Evolutionary conservation across 345 rosid genomes (phyloP), one percentile per base, ranked within the genome.

Genomic region (Microthlaspi erraticum): DNA sequence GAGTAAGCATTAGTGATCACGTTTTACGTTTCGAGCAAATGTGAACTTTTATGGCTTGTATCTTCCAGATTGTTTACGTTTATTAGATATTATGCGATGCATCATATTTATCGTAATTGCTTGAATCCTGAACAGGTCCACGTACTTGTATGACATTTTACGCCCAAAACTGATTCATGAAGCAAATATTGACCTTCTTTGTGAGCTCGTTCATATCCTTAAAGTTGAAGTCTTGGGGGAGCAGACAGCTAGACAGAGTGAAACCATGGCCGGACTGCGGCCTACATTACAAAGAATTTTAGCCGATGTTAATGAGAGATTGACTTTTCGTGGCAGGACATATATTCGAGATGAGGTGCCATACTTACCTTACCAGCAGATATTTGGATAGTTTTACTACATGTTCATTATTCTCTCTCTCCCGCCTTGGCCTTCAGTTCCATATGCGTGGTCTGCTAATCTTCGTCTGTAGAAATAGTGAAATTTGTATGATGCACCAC

Each of bases 271-370:
- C 33, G 97, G 99, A 58, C 68, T 94, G 69, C 87, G 83, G 51
- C 97, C 99, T 60, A 94, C 96, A 39, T 58, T 94, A 52, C 86
- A 89, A 80, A 88, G 99, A 86, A 91, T 94, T 61, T 80, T 94
- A 70, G 99, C 88, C 10, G 96, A 94, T 72, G 84, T 94, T 69
- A 90, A 88, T 2, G 99, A 88, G 76, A 87, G 99, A 61, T 77
- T 94, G 78, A 91, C 99, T 53, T 94, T 94, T 79, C 95, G 96
- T 78, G 96, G 97, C 79, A 91, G 99, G 76, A 91, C 97, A 23
- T 83, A 94, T 81, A 89, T 94, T 48, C 83, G 95, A 64, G 99
- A 91, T 70, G 99, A 94, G 94, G 99, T 91, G 54, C 48, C 5
- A n/a, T 46, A 34, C 19, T 18, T 54, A 62, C 48, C 45, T 54